Percentiles rank a stretch among this genome's conserved stretches.
These are phyloP conservation scores for Tolypocladium guangdongense DNA, from an alignment of 2,329 filamentous ascomycete species.

Conservation along the genomic window DNA sequence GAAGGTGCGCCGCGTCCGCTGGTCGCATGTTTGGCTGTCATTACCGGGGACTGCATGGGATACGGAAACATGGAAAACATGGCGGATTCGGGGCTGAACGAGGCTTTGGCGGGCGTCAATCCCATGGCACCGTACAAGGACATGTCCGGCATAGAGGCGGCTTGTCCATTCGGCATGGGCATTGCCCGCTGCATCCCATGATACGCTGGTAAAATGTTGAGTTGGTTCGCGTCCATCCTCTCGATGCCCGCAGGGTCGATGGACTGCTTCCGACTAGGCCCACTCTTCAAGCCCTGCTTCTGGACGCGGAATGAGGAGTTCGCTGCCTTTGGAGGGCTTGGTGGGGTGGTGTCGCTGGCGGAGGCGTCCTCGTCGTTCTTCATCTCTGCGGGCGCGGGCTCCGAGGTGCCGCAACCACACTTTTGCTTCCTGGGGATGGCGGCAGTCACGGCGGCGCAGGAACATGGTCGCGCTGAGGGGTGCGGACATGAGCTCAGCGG, in stretches of 20 bases:
- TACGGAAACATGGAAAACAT: constrained; percentile 23
- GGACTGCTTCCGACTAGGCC: constrained; percentile 32
- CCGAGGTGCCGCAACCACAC: constrained; percentile 37
- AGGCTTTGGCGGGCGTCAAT: constrained; percentile 14
- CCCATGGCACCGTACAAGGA: constrained; percentile 16
- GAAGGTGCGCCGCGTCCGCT: constrained; percentile 10
- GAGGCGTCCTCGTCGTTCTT: constrained; percentile 15
- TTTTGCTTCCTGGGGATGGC: constrained; percentile 49
- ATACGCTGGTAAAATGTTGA: constrained; percentile 34
- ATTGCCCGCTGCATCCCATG: constrained; percentile 15
- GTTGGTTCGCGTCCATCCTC: constrained; percentile 40
- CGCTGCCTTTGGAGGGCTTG: constrained; percentile 19
- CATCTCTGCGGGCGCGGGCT: constrained; percentile 10
- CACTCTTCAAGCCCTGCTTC: constrained; percentile 28
- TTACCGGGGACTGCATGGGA: constrained; percentile 14
- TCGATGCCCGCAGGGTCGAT: constrained; percentile 37
- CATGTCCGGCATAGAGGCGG: constrained; percentile 10
- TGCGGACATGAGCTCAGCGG: constrained; percentile 62
- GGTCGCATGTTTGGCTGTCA: constrained; percentile 8
- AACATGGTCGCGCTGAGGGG: constrained; percentile 48
- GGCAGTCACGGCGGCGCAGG: constrained; percentile 52
- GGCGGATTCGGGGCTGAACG: constrained; percentile 12
- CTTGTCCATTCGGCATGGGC: constrained; percentile 9
- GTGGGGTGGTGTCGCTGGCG: constrained; percentile 13
- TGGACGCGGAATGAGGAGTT: constrained; percentile 31